Evolutionary conservation across 1,284 basidiomycete species (phyloP), one percentile per base, ranked within the genome.

Genomic region (Naganishia liquefaciens): DNA sequence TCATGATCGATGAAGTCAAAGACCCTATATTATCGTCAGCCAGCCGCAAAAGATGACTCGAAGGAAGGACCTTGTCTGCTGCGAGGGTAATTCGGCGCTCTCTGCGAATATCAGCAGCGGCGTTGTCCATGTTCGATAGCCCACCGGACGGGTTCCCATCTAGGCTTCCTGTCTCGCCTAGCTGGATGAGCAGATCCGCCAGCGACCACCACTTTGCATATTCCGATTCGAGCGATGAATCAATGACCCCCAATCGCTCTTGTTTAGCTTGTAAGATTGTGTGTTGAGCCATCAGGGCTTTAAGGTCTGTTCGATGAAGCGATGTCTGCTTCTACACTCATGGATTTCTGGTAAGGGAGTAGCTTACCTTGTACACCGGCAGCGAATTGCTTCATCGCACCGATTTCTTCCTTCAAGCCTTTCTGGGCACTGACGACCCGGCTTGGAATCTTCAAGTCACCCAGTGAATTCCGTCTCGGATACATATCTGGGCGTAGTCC

Each of bases 371-470:
- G 47, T 17, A 67, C 42, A 10, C 62, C 47, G 2, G 50, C 55
- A 27, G 62, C 50, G 52, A 67, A 67, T 44, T 67, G 66, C 28
- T 62, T 64, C 50, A 57, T 52, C 17, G 49, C 53, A 25, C 49
- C 49, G n/a, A 64, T 61, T 5, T 58, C 62, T 43, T 67, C 66
- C 37, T 60, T 57, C 37, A 67, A 27, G 11, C 58, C 62, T 54
- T 64, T 67, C 47, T 67, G 66, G 21, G 63, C 58, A 50, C 63
- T 67, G 17, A 63, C 57, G 5, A 67, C 66, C 19, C 66, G 27
- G 43, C 62, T 67, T 11, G 66, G 66, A 27, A 67, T 67, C 40
- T 63, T 67, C 30, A 67, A 40, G 47, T 67, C 66, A 11, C 66
- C 58, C 39, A 67, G 19, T 10, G 66, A 67, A 25, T 52, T 58